phyloP scores from a whole-genome alignment of 345 rosid species.

The Brassica carinata region DNA sequence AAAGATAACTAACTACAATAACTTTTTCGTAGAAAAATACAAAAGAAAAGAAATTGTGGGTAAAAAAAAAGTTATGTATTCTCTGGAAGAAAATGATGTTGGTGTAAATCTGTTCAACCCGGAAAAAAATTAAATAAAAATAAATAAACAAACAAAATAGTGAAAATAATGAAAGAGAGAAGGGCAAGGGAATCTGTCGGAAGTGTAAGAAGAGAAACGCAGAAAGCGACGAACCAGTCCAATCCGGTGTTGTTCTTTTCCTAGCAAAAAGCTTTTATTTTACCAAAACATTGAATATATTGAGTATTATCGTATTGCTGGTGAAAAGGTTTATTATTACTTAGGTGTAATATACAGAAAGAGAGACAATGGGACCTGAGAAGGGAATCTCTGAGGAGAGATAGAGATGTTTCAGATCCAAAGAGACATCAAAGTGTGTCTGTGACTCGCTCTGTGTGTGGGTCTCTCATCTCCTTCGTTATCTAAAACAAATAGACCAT shows the following conservation, averaged over 20 bases:
- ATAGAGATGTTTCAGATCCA: slow-evolving; percentile 38
- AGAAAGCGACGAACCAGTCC: slow-evolving; percentile 34
- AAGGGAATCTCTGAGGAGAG: slow-evolving; percentile 40
- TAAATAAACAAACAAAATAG: background rate
- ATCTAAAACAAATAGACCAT: slow-evolving; percentile 8
- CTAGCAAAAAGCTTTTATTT: background rate
- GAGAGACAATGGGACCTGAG: slow-evolving; percentile 38
- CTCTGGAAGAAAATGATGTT: slow-evolving; percentile 27
- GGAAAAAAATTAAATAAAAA: background rate
- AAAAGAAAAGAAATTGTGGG: background rate
- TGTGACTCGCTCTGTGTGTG: slow-evolving; percentile 20
- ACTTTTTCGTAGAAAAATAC: background rate
- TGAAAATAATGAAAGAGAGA: slow-evolving; percentile 23
- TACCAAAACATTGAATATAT: background rate
- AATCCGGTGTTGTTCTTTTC: slow-evolving; percentile 20
- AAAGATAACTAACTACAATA: background rate
- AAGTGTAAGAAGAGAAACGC: slow-evolving; percentile 33
- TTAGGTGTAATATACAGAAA: slow-evolving; percentile 33
- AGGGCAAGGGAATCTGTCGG: slow-evolving; percentile 33
- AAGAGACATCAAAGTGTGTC: slow-evolving; percentile 28
- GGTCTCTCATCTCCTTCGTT: slow-evolving; percentile 32
- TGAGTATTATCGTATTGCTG: background rate
- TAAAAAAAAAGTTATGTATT: no score
- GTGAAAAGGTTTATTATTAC: background rate
- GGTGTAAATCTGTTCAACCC: background rate